Base-by-base conservation (phyloP, 2,329 filamentous ascomycete genomes). In the Exophiala viscosa region DNA sequence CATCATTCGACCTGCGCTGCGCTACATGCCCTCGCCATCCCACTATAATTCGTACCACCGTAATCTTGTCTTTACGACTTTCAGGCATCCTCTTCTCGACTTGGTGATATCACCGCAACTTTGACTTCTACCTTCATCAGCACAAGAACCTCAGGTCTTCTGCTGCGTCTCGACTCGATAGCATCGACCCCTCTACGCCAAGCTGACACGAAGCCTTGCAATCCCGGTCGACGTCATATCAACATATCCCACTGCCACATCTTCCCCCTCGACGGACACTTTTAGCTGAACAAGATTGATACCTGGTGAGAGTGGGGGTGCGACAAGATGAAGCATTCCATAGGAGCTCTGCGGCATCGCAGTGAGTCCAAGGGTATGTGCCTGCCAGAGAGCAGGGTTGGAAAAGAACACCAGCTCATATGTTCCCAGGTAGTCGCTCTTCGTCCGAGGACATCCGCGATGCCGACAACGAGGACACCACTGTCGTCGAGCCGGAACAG, bases 401-500 rank as follows among this genome's bases (percentile, higher is more conserved):
- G 32, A 14, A 11, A 5, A 14, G 41, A 45, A 45, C 31, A 38
- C 15, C 23, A 31, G 32, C 40, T 51, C 23, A 18, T 36, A 8
- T 32, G 35, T 43, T 36, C 38, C 42, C 62, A 78, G 76, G 75
- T 63, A 72, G 69, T 63, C 70, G 73, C 60, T 81, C 80, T 41
- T 86, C 84, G 3, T 71, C 70, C 60, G 83, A 87, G 52, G 83
- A 84, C 18, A 60, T 66, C 23, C 65, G 62, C 52, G 66, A 66
- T 35, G 57, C 62, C 18, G 76, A 76, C 55, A 85, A 90, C 64
- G 79, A 82, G 60, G 89, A 95, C 65, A 90, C 90, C 66, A 85
- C 83, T 52, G 81, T 92, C 57, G 85, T 96, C 65, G 90, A 95
- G 73, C 82, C 88, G 55, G 91, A 96, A 50, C 90, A 97, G 79